Conservation (phyloP, 2,329 filamentous ascomycete species). For the Fusarium sp. region DNA sequence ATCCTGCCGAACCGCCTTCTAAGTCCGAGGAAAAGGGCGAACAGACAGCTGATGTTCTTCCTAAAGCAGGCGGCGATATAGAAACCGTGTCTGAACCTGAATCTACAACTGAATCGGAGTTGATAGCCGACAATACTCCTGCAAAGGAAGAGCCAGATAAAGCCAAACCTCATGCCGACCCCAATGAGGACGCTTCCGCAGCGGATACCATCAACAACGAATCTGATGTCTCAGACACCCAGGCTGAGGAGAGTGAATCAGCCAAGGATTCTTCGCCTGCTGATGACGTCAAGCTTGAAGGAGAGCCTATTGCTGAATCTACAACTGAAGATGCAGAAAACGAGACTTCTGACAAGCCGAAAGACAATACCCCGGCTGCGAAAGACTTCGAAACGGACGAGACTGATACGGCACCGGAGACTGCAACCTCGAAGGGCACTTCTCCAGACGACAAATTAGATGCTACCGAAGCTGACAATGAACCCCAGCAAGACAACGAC, state of each 20-base stretch:
- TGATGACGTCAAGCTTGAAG: slow-evolving; percentile 7
- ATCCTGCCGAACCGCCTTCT: slow-evolving; percentile 7
- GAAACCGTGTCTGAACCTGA: slow-evolving; percentile 1
- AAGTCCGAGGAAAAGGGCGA: slow-evolving; percentile 13
- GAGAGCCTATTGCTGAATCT: slow-evolving; percentile 1
- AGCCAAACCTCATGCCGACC: slow-evolving; percentile 7
- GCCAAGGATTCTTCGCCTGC: slow-evolving; percentile 1
- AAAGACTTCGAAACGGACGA: slow-evolving; percentile 10
- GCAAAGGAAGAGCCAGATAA: slow-evolving; percentile 11
- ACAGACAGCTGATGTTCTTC: slow-evolving; percentile 5
- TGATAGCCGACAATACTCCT: slow-evolving; percentile 3
- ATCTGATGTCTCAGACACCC: neutral
- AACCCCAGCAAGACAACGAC: neutral
- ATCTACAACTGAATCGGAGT: neutral
- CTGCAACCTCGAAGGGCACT: slow-evolving; percentile 10
- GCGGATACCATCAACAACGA: slow-evolving; percentile 1
- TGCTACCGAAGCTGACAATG: neutral
- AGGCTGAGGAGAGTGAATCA: slow-evolving; percentile 1
- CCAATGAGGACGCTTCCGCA: neutral
- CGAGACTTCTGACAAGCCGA: slow-evolving; percentile 6
- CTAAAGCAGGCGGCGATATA: slow-evolving; percentile 4
- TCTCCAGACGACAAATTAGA: slow-evolving; percentile 3
- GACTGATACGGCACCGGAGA: slow-evolving; percentile 7
- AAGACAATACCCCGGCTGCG: neutral
- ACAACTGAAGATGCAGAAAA: slow-evolving; percentile 1